phyloP scores from a whole-genome alignment of 2,329 filamentous ascomycete genomes.

The Aspergillus pseudoglaucus region DNA sequence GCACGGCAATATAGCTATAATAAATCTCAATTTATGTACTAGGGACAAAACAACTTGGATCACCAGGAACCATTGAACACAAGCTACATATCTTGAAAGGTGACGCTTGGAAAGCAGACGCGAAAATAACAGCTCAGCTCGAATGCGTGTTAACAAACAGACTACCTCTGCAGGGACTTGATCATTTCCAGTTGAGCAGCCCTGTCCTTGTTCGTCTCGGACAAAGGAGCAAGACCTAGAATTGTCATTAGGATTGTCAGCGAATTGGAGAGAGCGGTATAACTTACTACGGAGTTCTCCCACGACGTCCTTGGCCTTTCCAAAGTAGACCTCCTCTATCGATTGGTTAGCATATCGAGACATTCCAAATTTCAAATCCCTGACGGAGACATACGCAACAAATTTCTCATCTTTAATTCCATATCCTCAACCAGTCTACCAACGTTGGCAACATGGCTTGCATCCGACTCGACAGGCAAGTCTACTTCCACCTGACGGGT shows the following conservation, averaged over 20 bases:
- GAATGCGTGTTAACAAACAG: background rate
- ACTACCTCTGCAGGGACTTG: constrained; percentile 46
- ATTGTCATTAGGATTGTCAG: constrained; percentile 7
- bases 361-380: background rate
- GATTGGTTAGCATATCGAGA: constrained; percentile 2
- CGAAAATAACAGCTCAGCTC: background rate
- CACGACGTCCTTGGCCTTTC: constrained; percentile 97
- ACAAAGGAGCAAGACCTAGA: constrained; percentile 64
- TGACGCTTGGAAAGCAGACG: background rate
- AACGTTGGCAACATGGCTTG: constrained; percentile 91
- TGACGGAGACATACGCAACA: constrained; percentile 55
- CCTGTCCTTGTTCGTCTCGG: constrained; percentile 74
- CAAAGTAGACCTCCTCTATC: constrained; percentile 91
- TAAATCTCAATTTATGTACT: constrained; percentile 1
- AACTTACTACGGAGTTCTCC: constrained; percentile 77
- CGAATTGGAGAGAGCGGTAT: no score
- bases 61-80: background rate
- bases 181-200: constrained; percentile 88
- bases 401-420: constrained; percentile 98
- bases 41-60: background rate
- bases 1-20: background rate
- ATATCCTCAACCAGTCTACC: constrained; percentile 95
- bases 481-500: constrained; percentile 93
- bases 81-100: background rate
- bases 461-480: constrained; percentile 80